A percentile compares a stretch with the other conserved stretches of the same genome.
phyloP scores from a whole-genome alignment of 2,329 filamentous ascomycete species.

The Fusarium abutilonis region DNA sequence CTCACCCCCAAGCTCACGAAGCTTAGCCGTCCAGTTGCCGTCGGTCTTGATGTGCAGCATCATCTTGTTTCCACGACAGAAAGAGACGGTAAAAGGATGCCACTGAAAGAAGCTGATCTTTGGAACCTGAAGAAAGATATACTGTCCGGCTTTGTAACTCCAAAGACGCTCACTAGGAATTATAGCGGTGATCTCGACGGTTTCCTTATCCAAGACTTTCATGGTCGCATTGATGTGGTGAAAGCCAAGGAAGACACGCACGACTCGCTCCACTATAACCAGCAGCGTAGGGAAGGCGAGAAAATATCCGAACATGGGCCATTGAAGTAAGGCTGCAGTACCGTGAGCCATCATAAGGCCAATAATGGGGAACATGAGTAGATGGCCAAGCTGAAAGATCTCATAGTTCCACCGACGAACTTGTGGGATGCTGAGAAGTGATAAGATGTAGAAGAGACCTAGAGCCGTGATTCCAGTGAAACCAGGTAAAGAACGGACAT shows the following conservation, averaged over 20 bases:
- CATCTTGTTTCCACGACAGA: conserved; percentile 62
- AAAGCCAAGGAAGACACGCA: conserved; percentile 60
- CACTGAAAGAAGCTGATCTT: conserved; percentile 64
- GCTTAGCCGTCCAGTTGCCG: conserved; percentile 63
- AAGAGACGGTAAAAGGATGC: conserved; percentile 69
- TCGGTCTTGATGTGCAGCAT: conserved; percentile 68
- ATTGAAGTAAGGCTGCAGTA: conserved; percentile 60
- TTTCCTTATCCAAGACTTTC: conserved; percentile 62
- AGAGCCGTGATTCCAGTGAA: conserved; percentile 61
- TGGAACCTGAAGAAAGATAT: conserved; percentile 66
- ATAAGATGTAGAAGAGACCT: conserved; percentile 60
- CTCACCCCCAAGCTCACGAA: conserved; percentile 56
- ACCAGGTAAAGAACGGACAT: conserved; percentile 59
- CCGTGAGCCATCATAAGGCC: conserved; percentile 66
- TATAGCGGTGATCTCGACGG: conserved; percentile 59
- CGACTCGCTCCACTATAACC: conserved; percentile 59
- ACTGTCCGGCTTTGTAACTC: conserved; percentile 66
- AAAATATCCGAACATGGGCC: conserved; percentile 66
- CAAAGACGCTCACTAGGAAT: conserved; percentile 60
- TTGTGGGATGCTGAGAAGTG: conserved; percentile 59
- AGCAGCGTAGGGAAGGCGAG: conserved; percentile 63
- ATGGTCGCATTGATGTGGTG: conserved; percentile 59
- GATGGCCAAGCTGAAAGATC: conserved; percentile 65
- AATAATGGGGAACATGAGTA: conserved; percentile 68
- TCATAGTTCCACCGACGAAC: conserved; percentile 64